Evolutionary conservation across 257 asterid species (phyloP).

Genomic region (Solanum ossicruentum): DNA sequence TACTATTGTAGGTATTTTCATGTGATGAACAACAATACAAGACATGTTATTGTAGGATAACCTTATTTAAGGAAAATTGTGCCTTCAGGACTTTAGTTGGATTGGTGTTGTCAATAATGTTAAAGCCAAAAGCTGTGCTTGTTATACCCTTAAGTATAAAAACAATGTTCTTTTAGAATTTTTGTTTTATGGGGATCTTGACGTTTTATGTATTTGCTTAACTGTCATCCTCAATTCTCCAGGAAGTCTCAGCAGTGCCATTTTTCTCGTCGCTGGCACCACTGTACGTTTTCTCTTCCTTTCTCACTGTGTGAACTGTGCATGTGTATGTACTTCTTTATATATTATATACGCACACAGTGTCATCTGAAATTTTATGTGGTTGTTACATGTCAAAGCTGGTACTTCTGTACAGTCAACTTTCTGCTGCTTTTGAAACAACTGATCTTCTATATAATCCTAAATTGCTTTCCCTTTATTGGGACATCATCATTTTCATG

Average conservation of each 20-base stretch:
- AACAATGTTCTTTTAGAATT: background rate
- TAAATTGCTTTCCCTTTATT: background rate
- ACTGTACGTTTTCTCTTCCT: constrained; percentile 44
- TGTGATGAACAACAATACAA: background rate
- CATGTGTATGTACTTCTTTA: background rate
- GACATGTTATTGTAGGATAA: background rate
- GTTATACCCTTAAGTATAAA: background rate
- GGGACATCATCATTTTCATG: background rate
- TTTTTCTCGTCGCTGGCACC: constrained; percentile 92
- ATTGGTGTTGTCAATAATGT: background rate
- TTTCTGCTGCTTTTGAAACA: background rate
- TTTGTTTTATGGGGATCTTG: background rate
- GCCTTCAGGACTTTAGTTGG: background rate
- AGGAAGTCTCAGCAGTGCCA: constrained; percentile 87
- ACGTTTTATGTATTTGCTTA: background rate
- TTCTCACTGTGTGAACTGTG: background rate
- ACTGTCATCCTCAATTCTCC: background rate
- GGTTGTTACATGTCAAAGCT: background rate
- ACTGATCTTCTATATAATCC: background rate
- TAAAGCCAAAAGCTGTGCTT: background rate
- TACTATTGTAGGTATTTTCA: background rate
- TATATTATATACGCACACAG: background rate
- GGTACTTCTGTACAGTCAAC: background rate
- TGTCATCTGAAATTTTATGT: background rate
- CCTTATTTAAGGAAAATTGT: background rate